Evolutionary conservation across 768 basidiomycete genomes (phyloP).

Genomic region (Mrakia blollopis): DNA sequence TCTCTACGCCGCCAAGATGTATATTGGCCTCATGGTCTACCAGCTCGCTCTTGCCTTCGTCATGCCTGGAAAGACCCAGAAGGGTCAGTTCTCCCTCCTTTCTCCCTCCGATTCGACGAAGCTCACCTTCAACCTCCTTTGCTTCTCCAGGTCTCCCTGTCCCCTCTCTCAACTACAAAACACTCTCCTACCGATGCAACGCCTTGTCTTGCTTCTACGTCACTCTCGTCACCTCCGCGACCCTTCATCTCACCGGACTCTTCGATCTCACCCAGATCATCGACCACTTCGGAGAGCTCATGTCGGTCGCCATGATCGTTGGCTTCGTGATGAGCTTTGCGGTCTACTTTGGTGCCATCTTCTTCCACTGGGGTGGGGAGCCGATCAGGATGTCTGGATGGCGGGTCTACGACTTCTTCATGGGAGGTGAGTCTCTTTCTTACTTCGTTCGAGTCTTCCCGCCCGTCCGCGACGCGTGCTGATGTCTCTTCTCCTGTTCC

Average conservation of each 20-base stretch:
- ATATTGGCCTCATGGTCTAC: constrained; percentile 78
- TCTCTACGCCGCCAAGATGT: constrained; percentile 79
- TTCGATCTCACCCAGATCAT: constrained; percentile 93
- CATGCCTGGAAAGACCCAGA: constrained; percentile 89
- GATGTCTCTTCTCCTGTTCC: neutral
- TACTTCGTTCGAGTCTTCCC: neutral
- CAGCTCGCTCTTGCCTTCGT: constrained; percentile 86
- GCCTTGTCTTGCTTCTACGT: constrained; percentile 30
- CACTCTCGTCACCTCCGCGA: constrained; percentile 26
- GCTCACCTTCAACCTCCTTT: neutral
- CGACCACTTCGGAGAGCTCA: constrained; percentile 90
- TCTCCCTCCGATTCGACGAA: neutral
- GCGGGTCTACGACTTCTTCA: constrained; percentile 60
- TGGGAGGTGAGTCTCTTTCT: constrained; percentile 12
- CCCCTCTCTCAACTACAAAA: constrained; percentile 78
- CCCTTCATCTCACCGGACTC: constrained; percentile 46
- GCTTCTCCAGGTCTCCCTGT: constrained; percentile 66
- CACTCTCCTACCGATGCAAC: constrained; percentile 31
- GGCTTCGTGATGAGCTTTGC: constrained; percentile 76
- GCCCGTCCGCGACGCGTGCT: neutral
- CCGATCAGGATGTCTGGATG: constrained; percentile 92
- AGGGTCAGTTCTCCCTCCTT: constrained; percentile 47
- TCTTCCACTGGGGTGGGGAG: constrained; percentile 57
- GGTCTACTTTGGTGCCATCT: constrained; percentile 72
- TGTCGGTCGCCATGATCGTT: constrained; percentile 90